These are phyloP conservation scores for Rhytidiadelphus loreus DNA, from an alignment of 225 moss, liverwort and hornwort species.

Conservation along the genomic window DNA sequence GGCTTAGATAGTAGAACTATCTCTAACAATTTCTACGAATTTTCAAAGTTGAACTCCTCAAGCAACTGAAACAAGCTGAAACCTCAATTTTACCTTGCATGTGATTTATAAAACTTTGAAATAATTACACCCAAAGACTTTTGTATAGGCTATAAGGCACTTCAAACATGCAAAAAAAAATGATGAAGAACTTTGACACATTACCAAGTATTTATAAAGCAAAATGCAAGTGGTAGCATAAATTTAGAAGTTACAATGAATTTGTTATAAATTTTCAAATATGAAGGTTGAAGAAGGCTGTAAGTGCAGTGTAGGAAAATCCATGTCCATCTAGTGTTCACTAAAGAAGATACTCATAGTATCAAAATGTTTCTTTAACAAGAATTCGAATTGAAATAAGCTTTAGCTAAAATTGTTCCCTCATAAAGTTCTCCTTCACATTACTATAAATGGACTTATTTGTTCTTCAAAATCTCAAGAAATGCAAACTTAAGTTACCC, in stretches of 20 bases:
- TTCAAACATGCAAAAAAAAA: neutral
- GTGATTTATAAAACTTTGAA: neutral
- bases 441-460: neutral
- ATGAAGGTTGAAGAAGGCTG: neutral
- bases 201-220: neutral
- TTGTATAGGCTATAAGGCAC: neutral
- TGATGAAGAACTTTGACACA: neutral
- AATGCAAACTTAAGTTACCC: neutral
- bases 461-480: neutral
- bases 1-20: no score
- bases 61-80: fast-evolving
- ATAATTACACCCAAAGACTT: neutral
- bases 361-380: neutral
- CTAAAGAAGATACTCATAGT: neutral
- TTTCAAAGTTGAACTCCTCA: no score
- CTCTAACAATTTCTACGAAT: no score
- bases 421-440: neutral
- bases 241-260: neutral
- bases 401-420: neutral
- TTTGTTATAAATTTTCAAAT: neutral
- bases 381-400: neutral
- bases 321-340: neutral
- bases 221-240: neutral
- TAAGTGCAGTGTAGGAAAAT: neutral
- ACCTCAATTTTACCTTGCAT: no score